Percentiles rank a stretch among this genome's conserved stretches.
Evolutionary conservation across 257 asterid genomes (phyloP).

Genomic region (Datura wrightii): DNA sequence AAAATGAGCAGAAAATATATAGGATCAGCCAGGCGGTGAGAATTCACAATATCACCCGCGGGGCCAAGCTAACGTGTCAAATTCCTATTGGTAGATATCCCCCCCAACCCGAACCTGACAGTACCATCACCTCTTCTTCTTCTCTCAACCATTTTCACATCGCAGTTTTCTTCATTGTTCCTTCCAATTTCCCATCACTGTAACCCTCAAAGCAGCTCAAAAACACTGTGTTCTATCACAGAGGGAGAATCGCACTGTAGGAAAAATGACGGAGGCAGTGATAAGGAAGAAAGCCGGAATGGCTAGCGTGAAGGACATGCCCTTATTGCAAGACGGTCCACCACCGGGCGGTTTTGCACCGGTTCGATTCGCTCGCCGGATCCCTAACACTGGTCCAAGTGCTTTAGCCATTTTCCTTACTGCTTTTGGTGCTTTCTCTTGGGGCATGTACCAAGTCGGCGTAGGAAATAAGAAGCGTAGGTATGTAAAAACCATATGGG

Average conservation of each 20-base stretch:
- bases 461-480: conserved; percentile 96
- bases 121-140: not conserved
- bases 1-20: too few species aligned
- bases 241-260: not conserved
- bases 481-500: conserved; percentile 38
- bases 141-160: not conserved
- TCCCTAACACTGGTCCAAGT: conserved; percentile 81
- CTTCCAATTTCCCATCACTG: not conserved
- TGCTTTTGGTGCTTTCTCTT: conserved; percentile 82
- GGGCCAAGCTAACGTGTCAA: not conserved
- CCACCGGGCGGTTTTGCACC: conserved; percentile 99
- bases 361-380: conserved; percentile 84
- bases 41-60: not conserved
- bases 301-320: conserved; percentile 95
- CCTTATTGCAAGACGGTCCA: conserved; percentile 91
- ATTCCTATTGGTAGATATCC: not conserved
- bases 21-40: not conserved
- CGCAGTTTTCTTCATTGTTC: not conserved
- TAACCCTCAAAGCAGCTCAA: not conserved
- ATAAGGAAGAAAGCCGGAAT: conserved; percentile 88
- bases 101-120: not conserved
- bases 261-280: conserved; percentile 82
- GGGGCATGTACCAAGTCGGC: conserved; percentile 95
- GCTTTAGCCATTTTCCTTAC: conserved; percentile 82
- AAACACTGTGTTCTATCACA: not conserved